phyloP scores from a whole-genome alignment of 164 flowering plant species.

The Echeveria elegans region DNA sequence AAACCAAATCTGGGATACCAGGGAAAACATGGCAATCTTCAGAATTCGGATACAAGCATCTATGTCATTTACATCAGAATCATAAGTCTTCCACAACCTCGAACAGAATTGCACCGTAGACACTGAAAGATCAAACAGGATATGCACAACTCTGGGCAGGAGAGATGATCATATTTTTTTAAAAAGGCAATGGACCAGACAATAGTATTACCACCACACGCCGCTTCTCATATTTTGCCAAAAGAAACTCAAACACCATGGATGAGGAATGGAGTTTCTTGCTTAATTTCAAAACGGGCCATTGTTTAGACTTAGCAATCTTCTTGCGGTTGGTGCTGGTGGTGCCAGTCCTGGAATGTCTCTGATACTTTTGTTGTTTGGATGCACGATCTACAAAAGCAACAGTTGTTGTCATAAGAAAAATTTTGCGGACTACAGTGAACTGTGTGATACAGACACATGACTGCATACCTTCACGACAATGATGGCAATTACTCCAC shows the following conservation, averaged over 20 bases:
- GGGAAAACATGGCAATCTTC: no score
- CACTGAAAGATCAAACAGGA: conserved; percentile 10
- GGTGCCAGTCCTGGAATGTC: conserved; percentile 9
- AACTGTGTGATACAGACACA: neutral
- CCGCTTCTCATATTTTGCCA: neutral
- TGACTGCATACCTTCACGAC: conserved; percentile 64
- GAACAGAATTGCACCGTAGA: neutral
- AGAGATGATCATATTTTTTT: no score
- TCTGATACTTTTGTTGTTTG: conserved; percentile 8
- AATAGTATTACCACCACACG: neutral
- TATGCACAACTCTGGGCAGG: conserved; percentile 33
- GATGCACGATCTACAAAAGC: conserved; percentile 44
- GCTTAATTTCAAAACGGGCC: neutral
- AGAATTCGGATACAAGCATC: no score
- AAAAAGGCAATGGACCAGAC: neutral
- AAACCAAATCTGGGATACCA: no score
- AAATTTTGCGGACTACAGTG: neutral
- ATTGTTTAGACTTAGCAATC: neutral
- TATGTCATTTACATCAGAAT: no score
- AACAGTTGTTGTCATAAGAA: neutral
- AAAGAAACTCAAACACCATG: neutral
- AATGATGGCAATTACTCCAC: conserved; percentile 84
- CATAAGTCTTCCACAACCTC: no score
- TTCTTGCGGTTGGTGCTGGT: conserved; percentile 6
- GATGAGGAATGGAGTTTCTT: neutral